A percentile compares a stretch with the other conserved stretches of the same genome.
Evolutionary conservation across 768 basidiomycete genomes (phyloP).

Genomic region (Tephrocybe sp.): DNA sequence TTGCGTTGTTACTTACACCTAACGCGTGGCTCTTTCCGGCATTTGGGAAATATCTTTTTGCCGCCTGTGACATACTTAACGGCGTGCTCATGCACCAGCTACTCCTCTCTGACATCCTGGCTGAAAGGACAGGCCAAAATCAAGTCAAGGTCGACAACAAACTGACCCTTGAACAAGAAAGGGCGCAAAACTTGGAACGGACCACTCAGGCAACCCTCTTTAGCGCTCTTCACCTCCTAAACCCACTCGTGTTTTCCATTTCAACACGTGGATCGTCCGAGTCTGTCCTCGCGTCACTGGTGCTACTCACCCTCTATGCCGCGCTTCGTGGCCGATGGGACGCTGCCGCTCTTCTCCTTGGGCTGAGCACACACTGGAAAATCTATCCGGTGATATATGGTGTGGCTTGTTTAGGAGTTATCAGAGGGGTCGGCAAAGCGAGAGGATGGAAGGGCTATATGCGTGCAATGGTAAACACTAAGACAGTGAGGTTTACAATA

Average conservation of each 20-base stretch:
- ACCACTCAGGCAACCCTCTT: constrained; percentile 48
- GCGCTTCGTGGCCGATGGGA: constrained; percentile 62
- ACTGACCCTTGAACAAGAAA: neutral
- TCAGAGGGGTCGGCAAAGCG: constrained; percentile 27
- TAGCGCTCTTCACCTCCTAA: constrained; percentile 78
- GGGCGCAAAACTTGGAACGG: neutral
- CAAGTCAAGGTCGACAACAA: neutral
- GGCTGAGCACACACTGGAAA: constrained; percentile 92
- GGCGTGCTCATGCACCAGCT: constrained; percentile 70
- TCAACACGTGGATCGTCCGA: constrained; percentile 98
- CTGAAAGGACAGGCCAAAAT: constrained; percentile 17
- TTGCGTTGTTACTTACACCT: constrained; percentile 80
- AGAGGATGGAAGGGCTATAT: constrained; percentile 29
- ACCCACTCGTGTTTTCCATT: constrained; percentile 93
- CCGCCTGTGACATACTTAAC: constrained; percentile 78
- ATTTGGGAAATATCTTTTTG: constrained; percentile 91
- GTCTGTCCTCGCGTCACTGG: constrained; percentile 77
- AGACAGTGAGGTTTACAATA: constrained; percentile 63
- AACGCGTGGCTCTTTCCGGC: constrained; percentile 80
- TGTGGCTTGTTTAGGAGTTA: constrained; percentile 65
- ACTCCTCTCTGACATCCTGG: constrained; percentile 51
- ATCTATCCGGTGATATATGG: constrained; percentile 95
- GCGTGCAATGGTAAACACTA: constrained; percentile 43
- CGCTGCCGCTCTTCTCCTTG: constrained; percentile 69
- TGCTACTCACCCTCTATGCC: constrained; percentile 67